Evolutionary conservation across 352 stramenopile species (phyloP).

Genomic region (Globisporangium nodosum): DNA sequence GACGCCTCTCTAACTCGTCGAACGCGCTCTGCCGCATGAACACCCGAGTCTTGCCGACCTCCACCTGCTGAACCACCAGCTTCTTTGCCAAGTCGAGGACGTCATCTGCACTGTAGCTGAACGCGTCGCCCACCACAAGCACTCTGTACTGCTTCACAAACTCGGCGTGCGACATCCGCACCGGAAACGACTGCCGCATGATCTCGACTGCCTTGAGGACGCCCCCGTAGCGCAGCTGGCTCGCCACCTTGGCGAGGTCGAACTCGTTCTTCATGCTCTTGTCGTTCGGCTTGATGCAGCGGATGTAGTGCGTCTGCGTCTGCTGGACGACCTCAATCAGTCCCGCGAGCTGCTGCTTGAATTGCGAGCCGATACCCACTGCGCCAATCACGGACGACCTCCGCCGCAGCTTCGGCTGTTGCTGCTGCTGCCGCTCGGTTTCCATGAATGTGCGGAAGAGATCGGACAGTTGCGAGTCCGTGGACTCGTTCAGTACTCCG

Average conservation of each 20-base stretch:
- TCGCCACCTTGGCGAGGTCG: constrained; percentile 65
- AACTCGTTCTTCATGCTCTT: constrained; percentile 89
- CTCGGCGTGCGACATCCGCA: constrained; percentile 62
- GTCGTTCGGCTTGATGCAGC: constrained; percentile 99
- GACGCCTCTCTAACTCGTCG: constrained; percentile 50
- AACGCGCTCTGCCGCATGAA: constrained; percentile 65
- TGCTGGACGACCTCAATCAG: constrained; percentile 92
- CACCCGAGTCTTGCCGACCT: constrained; percentile 62
- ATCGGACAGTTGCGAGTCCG: constrained; percentile 41
- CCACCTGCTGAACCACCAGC: constrained; percentile 35
- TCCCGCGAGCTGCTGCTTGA: constrained; percentile 90
- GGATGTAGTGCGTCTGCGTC: constrained; percentile 97
- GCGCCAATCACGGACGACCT: constrained; percentile 67
- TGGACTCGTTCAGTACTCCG: constrained; percentile 56
- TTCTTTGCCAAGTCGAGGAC: constrained; percentile 27
- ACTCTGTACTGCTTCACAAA: constrained; percentile 58
- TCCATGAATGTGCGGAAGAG: constrained; percentile 74
- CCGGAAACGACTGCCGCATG: constrained; percentile 77
- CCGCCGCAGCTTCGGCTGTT: constrained; percentile 43
- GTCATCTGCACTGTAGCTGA: constrained; percentile 9
- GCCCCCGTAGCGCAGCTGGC: constrained; percentile 76
- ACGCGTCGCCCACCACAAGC: constrained; percentile 12
- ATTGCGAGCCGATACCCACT: constrained; percentile 88
- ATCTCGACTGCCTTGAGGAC: constrained; percentile 84
- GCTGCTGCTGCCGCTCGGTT: constrained; percentile 23